Conservation (phyloP, 345 rosid species). For the Eucalyptus tenuipes region DNA sequence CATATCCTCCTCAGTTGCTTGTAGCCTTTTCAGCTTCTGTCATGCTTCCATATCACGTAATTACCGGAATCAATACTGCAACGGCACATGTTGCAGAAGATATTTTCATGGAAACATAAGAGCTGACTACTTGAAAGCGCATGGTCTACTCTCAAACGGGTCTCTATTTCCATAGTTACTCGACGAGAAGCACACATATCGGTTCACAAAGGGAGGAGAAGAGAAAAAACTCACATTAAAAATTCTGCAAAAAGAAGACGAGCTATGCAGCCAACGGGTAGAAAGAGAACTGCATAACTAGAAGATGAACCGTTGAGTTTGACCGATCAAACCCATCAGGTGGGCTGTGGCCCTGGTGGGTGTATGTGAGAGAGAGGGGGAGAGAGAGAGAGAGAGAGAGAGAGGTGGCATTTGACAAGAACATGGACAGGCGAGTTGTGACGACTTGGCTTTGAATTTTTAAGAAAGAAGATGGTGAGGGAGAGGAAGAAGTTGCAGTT, state of each 20-base stretch:
- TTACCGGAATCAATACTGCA: neutral
- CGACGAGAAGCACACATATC: neutral
- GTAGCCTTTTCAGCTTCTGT: neutral
- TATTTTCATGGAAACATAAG: neutral
- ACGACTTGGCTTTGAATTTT: neutral
- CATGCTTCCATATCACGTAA: neutral
- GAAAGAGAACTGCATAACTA: neutral
- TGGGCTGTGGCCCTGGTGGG: neutral
- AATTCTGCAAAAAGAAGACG: neutral
- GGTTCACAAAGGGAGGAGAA: neutral
- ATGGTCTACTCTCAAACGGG: neutral
- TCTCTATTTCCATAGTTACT: neutral
- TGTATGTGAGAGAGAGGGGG: neutral
- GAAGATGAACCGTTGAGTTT: neutral
- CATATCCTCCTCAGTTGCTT: constrained; percentile 36
- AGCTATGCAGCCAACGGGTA: neutral
- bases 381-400: neutral
- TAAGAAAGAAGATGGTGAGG: neutral
- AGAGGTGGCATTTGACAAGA: neutral
- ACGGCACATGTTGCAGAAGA: neutral
- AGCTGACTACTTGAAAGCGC: neutral
- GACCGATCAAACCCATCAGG: neutral
- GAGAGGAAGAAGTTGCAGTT: neutral
- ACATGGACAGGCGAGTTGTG: neutral
- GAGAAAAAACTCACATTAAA: neutral